phyloP scores from a whole-genome alignment of 2,329 filamentous ascomycete genomes.

The Calonectria pseudoreteaudii region DNA sequence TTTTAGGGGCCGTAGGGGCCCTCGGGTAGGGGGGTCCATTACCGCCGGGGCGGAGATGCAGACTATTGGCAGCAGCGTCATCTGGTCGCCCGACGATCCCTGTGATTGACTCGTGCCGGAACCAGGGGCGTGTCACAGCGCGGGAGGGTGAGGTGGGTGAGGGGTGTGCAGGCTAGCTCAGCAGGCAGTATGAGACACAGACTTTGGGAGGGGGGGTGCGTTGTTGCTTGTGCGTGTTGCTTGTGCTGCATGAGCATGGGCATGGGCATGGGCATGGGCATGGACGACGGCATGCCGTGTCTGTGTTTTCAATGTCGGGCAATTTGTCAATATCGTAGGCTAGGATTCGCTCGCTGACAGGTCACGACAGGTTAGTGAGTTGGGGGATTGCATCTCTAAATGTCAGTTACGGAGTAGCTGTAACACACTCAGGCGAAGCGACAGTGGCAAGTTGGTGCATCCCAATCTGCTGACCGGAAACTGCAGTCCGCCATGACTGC shows the following conservation, averaged over 20 bases:
- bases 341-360: background rate
- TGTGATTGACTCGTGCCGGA: constrained; percentile 20
- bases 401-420: background rate
- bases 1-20: constrained; percentile 39
- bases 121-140: constrained; percentile 6
- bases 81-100: constrained; percentile 28
- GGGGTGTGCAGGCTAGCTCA: background rate
- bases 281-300: background rate
- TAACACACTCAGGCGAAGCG: background rate
- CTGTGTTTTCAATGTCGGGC: constrained; percentile 11
- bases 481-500: background rate
- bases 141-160: background rate
- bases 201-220: background rate
- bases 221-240: background rate
- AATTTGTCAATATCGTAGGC: constrained; percentile 10
- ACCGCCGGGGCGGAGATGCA: constrained; percentile 37
- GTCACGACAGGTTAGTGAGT: background rate
- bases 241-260: background rate
- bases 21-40: constrained; percentile 36
- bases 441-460: constrained; percentile 2
- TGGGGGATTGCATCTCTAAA: background rate
- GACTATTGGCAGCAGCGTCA: constrained; percentile 42
- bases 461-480: background rate
- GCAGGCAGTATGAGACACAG: background rate
- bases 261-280: background rate